phyloP scores from a whole-genome alignment of 192 early-diverging fungal genomes.

The Entomortierella beljakovae region DNA sequence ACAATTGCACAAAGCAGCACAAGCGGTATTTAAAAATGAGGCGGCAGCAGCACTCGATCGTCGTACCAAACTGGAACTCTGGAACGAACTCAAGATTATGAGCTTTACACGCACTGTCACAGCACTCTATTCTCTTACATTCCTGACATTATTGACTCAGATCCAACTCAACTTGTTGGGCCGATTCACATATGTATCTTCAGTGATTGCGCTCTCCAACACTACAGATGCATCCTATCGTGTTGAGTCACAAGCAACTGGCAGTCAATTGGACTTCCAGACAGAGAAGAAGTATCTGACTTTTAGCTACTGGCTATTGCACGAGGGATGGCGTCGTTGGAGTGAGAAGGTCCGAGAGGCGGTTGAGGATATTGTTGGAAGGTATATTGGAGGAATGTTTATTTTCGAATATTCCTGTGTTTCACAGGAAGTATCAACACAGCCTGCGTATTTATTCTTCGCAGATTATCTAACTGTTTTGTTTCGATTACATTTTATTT shows the following conservation, averaged over 20 bases:
- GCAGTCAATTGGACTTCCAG: constrained; percentile 59
- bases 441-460: too few relatives aligned
- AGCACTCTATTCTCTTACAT: constrained; percentile 86
- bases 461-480: too few relatives aligned
- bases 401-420: not conserved
- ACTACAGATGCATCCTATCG: constrained; percentile 62
- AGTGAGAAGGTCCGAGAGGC: constrained; percentile 74
- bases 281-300: constrained; percentile 89
- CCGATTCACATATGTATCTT: constrained; percentile 87
- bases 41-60: constrained; percentile 31
- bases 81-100: constrained; percentile 90
- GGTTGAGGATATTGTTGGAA: constrained; percentile 70
- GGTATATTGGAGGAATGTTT: constrained; percentile 51
- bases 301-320: constrained; percentile 92
- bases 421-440: too few relatives aligned
- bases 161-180: constrained; percentile 93
- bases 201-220: constrained; percentile 67
- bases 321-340: constrained; percentile 85
- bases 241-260: constrained; percentile 38
- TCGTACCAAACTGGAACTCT: constrained; percentile 78
- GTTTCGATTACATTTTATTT: not conserved
- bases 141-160: constrained; percentile 87
- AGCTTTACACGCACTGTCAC: constrained; percentile 92
- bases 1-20: not conserved
- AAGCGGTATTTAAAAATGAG: constrained; percentile 13